A percentile compares a stretch with the other conserved stretches of the same genome.
phyloP scores from a whole-genome alignment of 345 rosid genomes.

The Ceriops tagal region DNA sequence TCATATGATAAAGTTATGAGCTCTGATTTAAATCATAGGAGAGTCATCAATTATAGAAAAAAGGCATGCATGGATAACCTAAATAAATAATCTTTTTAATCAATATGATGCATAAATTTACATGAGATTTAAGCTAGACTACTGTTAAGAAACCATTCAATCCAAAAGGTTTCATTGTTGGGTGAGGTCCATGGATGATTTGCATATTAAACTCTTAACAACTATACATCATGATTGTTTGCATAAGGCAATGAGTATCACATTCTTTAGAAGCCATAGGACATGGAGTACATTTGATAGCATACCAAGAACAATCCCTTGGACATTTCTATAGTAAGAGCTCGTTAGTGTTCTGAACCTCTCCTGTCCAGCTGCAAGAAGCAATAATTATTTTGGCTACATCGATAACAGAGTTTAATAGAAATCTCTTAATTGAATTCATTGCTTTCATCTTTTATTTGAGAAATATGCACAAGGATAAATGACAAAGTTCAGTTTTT shows the following conservation, averaged over 20 bases:
- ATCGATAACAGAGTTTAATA: not conserved
- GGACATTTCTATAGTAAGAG: constrained; percentile 91
- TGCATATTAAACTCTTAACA: not conserved
- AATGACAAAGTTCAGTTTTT: too few species aligned
- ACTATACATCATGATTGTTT: not conserved
- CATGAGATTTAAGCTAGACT: not conserved
- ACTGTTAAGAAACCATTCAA: not conserved
- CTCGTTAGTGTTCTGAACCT: constrained; percentile 87
- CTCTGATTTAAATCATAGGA: not conserved
- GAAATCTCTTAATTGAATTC: not conserved
- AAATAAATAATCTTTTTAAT: too few species aligned
- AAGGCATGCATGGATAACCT: not conserved
- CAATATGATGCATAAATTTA: too few species aligned
- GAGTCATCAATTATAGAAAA: not conserved
- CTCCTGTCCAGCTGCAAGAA: constrained; percentile 93
- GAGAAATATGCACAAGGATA: not conserved
- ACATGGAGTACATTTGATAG: not conserved
- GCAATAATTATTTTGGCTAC: not conserved
- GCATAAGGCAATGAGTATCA: not conserved
- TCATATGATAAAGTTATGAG: not conserved
- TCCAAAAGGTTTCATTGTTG: too few species aligned
- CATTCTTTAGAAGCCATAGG: constrained; percentile 1
- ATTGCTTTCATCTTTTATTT: not conserved
- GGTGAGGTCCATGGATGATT: too few species aligned
- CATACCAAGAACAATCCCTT: constrained; percentile 92